Conservation (phyloP, 495 filamentous ascomycete genomes). For the Neurospora intermedia region DNA sequence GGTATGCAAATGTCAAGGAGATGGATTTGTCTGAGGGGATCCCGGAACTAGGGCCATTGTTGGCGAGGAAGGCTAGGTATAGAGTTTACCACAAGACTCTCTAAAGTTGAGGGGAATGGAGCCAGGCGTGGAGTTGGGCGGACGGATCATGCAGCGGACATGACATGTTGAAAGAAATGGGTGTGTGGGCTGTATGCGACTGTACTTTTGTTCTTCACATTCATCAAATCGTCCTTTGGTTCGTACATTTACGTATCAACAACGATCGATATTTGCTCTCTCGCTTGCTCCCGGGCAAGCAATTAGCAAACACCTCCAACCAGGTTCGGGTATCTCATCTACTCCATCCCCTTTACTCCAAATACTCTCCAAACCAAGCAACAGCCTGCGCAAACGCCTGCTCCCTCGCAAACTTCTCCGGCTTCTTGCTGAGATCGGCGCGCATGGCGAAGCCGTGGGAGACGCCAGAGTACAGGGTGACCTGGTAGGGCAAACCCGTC, state of each 20-base stretch:
- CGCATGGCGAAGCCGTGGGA: constrained; percentile 74
- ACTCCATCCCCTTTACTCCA: constrained; percentile 7
- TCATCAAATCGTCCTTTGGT: not conserved
- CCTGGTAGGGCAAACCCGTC: constrained; percentile 60
- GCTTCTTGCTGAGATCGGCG: constrained; percentile 47
- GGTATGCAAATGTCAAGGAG: not conserved
- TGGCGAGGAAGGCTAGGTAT: not conserved
- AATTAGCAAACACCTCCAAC: not conserved
- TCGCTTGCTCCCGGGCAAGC: not conserved
- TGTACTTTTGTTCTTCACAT: too few species aligned
- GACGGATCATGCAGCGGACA: not conserved
- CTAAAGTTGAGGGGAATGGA: not conserved
- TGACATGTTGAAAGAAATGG: not conserved
- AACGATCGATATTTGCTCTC: not conserved
- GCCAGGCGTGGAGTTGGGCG: not conserved
- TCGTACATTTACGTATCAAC: not conserved
- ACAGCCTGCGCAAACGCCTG: constrained; percentile 75
- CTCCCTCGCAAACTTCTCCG: constrained; percentile 70
- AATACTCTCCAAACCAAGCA: constrained; percentile 56
- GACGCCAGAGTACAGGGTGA: constrained; percentile 69
- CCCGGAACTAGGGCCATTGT: not conserved
- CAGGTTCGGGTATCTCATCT: not conserved
- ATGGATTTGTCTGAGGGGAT: not conserved
- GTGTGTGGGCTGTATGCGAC: not conserved
- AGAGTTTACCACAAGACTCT: constrained; percentile 3